Evolutionary conservation across 805 yeast genomes (phyloP), one percentile per base, ranked within the genome.

Genomic region (Lipomyces anomalus): DNA sequence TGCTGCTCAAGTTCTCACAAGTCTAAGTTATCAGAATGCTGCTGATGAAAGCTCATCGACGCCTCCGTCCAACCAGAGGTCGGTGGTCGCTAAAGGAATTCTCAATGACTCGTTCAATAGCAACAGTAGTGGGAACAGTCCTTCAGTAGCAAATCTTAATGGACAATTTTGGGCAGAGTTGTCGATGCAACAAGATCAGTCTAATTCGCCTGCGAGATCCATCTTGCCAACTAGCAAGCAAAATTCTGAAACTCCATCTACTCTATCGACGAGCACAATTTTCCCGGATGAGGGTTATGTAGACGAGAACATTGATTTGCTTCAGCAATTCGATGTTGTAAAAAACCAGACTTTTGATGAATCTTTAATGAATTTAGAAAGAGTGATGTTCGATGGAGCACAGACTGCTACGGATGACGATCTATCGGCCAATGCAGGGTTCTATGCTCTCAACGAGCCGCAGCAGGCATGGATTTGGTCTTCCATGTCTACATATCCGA

Each of bases 391-490:
- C 30, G 30, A 26, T 13, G 30, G 30, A 9, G 9, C 30, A 9
- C 30, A 26, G 30, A 9, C 9, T 9, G n/a, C n/a, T n/a, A n/a
- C n/a, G n/a, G 9, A 26, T 13, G 30, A 26, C 30, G 30, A 26
- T 13, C 30, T 13, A 13, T 9, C 30, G 11, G 30, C 11, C 30
- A 26, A 9, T 13, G 30, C 30, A 9, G 30, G 30, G 11, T 26
- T 26, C 30, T 26, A 26, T n/a, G 29, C 32, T 4, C 26, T 20
- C 3, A 38, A 40, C 5, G 43, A 44, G 20, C 50, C 50, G 23
- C 50, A 38, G 21, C 46, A 42, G 29, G 50, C 47, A 22, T 46
- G 50, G 50, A 46, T 46, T n/a, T 46, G 50, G 50, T 35, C 49
- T 9, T 26, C 30, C 13, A 26, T 13, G 30, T 26, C 30, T 13